Conservation (phyloP, 2,329 filamentous ascomycete genomes). For the Phyllosticta citribraziliensis region DNA sequence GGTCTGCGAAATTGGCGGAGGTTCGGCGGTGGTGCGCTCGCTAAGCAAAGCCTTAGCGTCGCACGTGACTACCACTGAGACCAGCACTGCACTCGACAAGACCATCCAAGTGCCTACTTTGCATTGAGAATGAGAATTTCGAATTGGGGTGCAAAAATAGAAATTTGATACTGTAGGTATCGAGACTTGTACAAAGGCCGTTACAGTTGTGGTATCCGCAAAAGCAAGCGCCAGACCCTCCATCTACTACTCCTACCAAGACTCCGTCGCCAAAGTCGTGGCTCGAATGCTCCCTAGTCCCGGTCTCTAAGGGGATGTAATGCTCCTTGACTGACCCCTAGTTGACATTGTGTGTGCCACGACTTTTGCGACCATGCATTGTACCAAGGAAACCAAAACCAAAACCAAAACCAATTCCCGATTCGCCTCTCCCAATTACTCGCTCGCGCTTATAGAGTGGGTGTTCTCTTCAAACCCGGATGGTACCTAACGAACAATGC, state of each 20-base stretch:
- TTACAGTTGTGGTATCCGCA: slow-evolving; percentile 1
- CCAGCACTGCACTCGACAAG: too few species aligned
- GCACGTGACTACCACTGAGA: not conserved
- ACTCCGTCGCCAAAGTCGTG: too few species aligned
- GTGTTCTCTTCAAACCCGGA: slow-evolving; percentile 11
- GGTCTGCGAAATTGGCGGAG: slow-evolving; percentile 9
- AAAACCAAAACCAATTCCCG: not conserved
- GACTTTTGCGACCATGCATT: too few species aligned
- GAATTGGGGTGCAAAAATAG: not conserved
- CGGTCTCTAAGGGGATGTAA: too few species aligned
- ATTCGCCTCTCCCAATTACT: not conserved
- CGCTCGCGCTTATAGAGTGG: slow-evolving; percentile 12
- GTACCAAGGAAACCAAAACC: not conserved
- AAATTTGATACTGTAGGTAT: not conserved
- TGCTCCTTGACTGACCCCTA: not conserved
- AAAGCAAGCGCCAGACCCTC: not conserved
- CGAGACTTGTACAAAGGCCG: not conserved
- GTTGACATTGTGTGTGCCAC: too few species aligned
- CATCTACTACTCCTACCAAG: not conserved
- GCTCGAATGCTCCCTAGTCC: too few species aligned
- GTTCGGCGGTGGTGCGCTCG: slow-evolving; percentile 4
- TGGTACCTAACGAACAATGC: slow-evolving; percentile 68
- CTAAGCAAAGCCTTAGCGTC: slow-evolving; percentile 3
- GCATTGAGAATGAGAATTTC: not conserved
- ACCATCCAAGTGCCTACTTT: not conserved